Evolutionary conservation across 768 basidiomycete genomes (phyloP), one percentile per base, ranked within the genome.

Genomic region (Nidularia sp.): DNA sequence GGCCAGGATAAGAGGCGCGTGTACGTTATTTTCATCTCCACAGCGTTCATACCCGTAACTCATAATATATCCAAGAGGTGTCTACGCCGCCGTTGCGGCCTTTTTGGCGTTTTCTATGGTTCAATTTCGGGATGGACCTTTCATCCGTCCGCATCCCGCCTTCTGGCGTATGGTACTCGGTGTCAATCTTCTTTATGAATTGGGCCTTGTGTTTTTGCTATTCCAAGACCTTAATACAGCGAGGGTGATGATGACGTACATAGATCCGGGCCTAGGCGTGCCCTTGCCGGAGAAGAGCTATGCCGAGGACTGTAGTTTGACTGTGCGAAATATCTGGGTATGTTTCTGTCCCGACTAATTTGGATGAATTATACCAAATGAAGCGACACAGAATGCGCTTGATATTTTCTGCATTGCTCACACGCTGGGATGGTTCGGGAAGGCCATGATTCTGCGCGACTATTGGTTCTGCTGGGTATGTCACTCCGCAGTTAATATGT

Each of bases 391-490:
- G 88, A 79, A 86, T 61, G 88, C 91, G 3, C 66, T 94, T 32
- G 91, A 94, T 62, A 85, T 93, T 50, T 94, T 94, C 64, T 93
- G 90, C 61, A 58, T 93, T 13, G 91, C 91, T 31, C 91, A 94
- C 65, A 71, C 90, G 36, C 64, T 93, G 46, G 91, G 91, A 4
- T 94, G 91, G 91, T 93, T 91, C 64, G 90, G 91, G 42, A 94
- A 94, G 67, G 91, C 92, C 3, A 79, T 93, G 77, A 86, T 94
- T 58, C 67, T 94, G 62, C 82, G 92, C 22, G 92, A 94, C 62
- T 93, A 94, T 62, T 93, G 91, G 91, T 93, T 93, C 62, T 93
- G 92, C 62, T 93, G 92, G 90, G 90, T 91, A 61, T 53, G 73
- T 67, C 35, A 25, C 45, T 48, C 53, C 39, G 42, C 49, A 46